Base-by-base conservation (phyloP, 176 grass and related monocot genomes). In the Aegilops longissima region DNA sequence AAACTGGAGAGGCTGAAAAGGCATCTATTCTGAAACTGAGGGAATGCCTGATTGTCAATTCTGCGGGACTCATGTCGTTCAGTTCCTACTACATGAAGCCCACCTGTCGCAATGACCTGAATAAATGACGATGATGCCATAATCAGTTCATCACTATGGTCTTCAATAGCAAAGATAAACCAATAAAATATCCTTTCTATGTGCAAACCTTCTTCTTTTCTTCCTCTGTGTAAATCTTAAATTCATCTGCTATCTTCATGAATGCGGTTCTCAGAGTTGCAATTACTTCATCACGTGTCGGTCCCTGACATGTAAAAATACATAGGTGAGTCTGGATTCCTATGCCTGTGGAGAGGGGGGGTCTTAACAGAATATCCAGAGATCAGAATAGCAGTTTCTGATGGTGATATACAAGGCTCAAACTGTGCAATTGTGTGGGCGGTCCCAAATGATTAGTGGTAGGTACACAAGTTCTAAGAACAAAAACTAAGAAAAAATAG, bases 21-120 rank as follows among this genome's bases (percentile, higher is more conserved):
- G 5, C 16, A 33, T 77, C 25, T 30, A 77, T 76, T 30, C 24
- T 52, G 44, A 52, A 76, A 76, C 44, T 76, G 42, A 52, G 14
- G 24, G 23, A 30, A 34, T 16, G 95, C 96, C 88, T 98, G 96
- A 92, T 98, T 98, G 79, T 98, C 96, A 80, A 98, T 98, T 90
- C 96, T 90, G 45, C 96, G 96, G 20, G 96, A 98, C 88, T 98
- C 96, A 21, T 98, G 96, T 11, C 96, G 93, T 89, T 98, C 96
- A 84, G 96, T 92, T 24, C 96, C 96, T 61, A 94, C 92, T 52
- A 98, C 96, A 76, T 98, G 96, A 83, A 98, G 93, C 67, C 96
- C 96, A 84, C 96, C 96, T 86, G 92, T 90, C 31, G 88, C 82
- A 80, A 98, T 93, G 51, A 94, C 92, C 96, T 98, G 86, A 86